Base-by-base conservation (phyloP, 2,329 filamentous ascomycete genomes). In the Exophiala xenobiotica region DNA sequence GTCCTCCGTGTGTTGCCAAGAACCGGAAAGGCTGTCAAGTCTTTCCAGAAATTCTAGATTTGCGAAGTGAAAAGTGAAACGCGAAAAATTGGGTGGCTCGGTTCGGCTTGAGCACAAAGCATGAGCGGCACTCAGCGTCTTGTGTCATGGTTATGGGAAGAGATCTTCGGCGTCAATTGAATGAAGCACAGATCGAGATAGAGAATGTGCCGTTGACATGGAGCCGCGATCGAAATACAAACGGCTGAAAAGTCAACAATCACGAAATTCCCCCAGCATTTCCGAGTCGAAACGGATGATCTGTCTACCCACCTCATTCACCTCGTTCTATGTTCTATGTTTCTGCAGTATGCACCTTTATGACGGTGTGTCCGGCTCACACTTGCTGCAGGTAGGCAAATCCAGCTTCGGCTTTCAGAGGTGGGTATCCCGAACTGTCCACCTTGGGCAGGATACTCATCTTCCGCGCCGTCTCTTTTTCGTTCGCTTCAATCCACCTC, bases 1-100 rank as follows among this genome's bases (percentile, higher is more conserved):
- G 91, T 96, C 74, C 89, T 99, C 74, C 91, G 93, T 72, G 93
- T 99, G 70, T 88, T 97, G 70, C 92, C 92, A 78, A 86, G 91
- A 80, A 96, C 90, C 70, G 90, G 91, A 79, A 96, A 96, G 87
- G 79, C 84, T 69, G 90, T 96, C 77, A 99, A 99, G 90, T 78
- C 85, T 76, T 99, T 99, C 86, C 82, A 77, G 82, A 99, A 99
- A 85, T 99, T 99, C 83, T 99, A 96, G 86, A 68, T 22, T 40
- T 62, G 65, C 63, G 31, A 16, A 12, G 31, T 14, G 5, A 59
- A 50, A 12, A 61, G 57, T 53, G 59, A 56, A 62, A 12, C 18
- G 35, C 26, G 14, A 19, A 29, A 31, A 24, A 16, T 18, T 24
- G 20, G 9, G 14, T 8, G 22, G 38, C 18, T 9, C 4, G 35